Evolutionary conservation across 2,329 filamentous ascomycete genomes (phyloP).

Genomic region (Hirsutella minnesotensis): DNA sequence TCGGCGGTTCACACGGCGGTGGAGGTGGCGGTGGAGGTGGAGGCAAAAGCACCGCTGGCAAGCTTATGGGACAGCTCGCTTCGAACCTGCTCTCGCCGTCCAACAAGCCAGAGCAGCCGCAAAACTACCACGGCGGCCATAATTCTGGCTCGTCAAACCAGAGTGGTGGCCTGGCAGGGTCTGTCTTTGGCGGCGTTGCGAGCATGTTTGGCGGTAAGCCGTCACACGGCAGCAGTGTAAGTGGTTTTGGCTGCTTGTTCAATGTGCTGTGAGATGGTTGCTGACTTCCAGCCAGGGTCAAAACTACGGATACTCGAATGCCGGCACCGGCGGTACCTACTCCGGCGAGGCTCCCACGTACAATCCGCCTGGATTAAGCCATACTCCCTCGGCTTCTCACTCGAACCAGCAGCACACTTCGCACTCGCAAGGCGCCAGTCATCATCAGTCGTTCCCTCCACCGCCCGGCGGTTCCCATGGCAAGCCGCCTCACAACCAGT

Average conservation of each 20-base stretch:
- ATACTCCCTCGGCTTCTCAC: conserved; percentile 13
- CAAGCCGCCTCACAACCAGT: conserved; percentile 6
- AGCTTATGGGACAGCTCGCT: conserved; percentile 45
- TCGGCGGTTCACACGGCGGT: conserved; percentile 23
- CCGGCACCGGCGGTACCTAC: conserved; percentile 43
- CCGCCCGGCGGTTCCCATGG: conserved; percentile 3
- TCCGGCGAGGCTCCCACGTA: conserved; percentile 46
- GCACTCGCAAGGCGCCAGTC: conserved; percentile 7
- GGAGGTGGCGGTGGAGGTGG: conserved; percentile 20
- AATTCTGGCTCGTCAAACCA: conserved; percentile 21
- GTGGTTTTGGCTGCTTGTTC: conserved; percentile 1
- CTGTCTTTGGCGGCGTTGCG: conserved; percentile 42
- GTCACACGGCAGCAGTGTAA: conserved; percentile 17
- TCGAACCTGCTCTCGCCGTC: conserved; percentile 40
- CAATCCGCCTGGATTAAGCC: conserved; percentile 19
- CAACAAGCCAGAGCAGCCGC: conserved; percentile 31
- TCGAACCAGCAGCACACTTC: conserved; percentile 13
- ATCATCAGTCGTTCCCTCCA: conserved; percentile 12
- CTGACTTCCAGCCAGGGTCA: conserved; percentile 27
- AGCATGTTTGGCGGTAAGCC: conserved; percentile 40
- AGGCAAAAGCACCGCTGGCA: conserved; percentile 32
- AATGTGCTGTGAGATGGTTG: neutral
- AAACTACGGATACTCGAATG: conserved; percentile 52
- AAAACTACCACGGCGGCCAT: conserved; percentile 38
- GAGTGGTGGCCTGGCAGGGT: conserved; percentile 39